phyloP scores from a whole-genome alignment of 805 yeast species.

The Kazachstania psychrophila region DNA sequence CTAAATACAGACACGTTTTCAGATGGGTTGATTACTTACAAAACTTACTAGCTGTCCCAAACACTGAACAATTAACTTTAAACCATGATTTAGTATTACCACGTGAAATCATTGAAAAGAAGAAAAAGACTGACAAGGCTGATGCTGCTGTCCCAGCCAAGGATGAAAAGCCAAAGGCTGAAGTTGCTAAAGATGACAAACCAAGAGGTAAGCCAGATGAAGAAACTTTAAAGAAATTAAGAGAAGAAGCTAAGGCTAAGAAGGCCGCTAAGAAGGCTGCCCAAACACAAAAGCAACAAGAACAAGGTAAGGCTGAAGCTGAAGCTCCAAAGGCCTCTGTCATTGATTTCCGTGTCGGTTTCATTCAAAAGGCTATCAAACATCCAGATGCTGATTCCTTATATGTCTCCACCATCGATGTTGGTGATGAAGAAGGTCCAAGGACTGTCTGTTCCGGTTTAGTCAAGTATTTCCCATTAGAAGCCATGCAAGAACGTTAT shows the following conservation, averaged over 20 bases:
- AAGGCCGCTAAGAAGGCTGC: constrained; percentile 51
- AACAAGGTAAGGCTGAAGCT: constrained; percentile 32
- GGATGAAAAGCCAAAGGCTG: constrained; percentile 21
- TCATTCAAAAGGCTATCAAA: constrained; percentile 89
- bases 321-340: constrained; percentile 71
- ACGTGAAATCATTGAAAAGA: constrained; percentile 57
- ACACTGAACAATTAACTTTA: constrained; percentile 47
- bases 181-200: constrained; percentile 19
- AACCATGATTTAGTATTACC: constrained; percentile 59
- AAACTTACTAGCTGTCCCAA: constrained; percentile 48
- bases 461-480: constrained; percentile 79
- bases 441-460: constrained; percentile 97
- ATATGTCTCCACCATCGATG: constrained; percentile 91
- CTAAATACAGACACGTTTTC: constrained; percentile 67
- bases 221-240: constrained; percentile 37
- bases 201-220: constrained; percentile 41
- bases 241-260: constrained; percentile 51
- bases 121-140: constrained; percentile 34
- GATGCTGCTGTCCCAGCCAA: constrained; percentile 12
- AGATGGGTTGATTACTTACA: constrained; percentile 93
- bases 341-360: constrained; percentile 92
- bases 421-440: constrained; percentile 96
- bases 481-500: constrained; percentile 90
- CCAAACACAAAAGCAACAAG: constrained; percentile 41
- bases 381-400: constrained; percentile 98